A percentile compares a stretch with the other conserved stretches of the same genome.
phyloP scores from a whole-genome alignment of 345 rosid species.

The Alliaria petiolata region DNA sequence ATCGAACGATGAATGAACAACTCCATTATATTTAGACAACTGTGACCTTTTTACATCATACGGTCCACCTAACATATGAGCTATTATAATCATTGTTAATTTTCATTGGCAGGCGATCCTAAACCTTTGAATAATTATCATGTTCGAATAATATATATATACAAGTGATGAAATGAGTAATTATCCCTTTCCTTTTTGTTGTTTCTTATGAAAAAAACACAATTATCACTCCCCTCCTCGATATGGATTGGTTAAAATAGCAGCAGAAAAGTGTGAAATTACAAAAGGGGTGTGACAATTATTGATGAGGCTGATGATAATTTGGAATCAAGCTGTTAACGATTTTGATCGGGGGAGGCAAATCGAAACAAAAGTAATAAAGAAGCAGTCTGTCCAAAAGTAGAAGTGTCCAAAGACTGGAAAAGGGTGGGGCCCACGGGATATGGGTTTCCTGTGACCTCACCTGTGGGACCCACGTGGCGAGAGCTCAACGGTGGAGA shows the following conservation, averaged over 20 bases:
- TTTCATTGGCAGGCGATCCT: conserved; percentile 1
- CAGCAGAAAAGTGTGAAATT: not conserved
- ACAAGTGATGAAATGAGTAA: not conserved
- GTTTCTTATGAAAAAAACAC: conserved; percentile 10
- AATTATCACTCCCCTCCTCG: not conserved
- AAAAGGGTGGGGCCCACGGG: not conserved
- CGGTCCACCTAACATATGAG: not conserved
- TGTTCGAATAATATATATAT: not conserved
- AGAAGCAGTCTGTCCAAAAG: not conserved
- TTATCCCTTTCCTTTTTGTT: not conserved
- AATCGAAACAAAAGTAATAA: not conserved
- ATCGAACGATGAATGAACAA: not conserved
- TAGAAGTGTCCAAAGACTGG: conserved; percentile 7
- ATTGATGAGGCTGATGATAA: not conserved
- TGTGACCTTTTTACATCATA: not conserved
- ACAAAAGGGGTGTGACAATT: conserved; percentile 5
- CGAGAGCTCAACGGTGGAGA: conserved; percentile 31
- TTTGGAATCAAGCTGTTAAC: conserved; percentile 6
- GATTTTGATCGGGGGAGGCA: not conserved
- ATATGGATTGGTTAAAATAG: conserved; percentile 14
- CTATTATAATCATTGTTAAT: not conserved
- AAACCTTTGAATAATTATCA: conserved; percentile 16
- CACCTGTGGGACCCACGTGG: conserved; percentile 2
- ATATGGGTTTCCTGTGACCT: conserved; percentile 6
- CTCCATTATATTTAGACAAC: not conserved